phyloP scores from a whole-genome alignment of 495 filamentous ascomycete species.

The Penicillium lagena region DNA sequence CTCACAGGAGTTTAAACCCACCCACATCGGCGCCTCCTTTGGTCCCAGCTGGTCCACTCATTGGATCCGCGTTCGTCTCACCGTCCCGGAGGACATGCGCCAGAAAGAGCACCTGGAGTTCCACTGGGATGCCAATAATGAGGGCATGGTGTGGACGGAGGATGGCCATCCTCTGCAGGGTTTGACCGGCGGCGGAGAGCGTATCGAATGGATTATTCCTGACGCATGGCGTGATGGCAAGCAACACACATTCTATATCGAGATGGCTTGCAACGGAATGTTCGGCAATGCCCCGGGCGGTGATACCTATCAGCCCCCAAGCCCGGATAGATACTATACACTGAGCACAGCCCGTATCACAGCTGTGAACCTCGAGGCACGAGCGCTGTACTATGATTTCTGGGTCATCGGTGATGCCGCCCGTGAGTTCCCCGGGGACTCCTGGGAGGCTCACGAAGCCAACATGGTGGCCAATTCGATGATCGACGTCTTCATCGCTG shows the following conservation, averaged over 20 bases:
- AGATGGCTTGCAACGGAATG: constrained; percentile 99
- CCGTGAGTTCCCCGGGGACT: constrained; percentile 69
- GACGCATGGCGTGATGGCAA: constrained; percentile 73
- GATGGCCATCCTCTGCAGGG: constrained; percentile 88
- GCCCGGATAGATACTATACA: constrained; percentile 71
- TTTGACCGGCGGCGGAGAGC: constrained; percentile 84
- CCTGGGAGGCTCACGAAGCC: constrained; percentile 82
- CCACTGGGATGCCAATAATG: constrained; percentile 90
- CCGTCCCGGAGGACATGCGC: constrained; percentile 62
- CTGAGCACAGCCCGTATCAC: constrained; percentile 79
- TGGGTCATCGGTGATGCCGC: constrained; percentile 93
- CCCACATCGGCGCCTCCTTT: constrained; percentile 70
- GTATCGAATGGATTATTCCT: constrained; percentile 85
- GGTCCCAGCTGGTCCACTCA: constrained; percentile 98
- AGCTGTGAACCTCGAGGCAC: constrained; percentile 78
- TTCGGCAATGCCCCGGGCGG: constrained; percentile 87
- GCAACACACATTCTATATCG: constrained; percentile 84
- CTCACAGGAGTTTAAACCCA: constrained; percentile 68
- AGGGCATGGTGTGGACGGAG: constrained; percentile 84
- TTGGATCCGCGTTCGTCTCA: constrained; percentile 84
- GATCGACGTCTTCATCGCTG: constrained; percentile 80
- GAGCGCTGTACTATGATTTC: constrained; percentile 80
- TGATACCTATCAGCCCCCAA: constrained; percentile 83
- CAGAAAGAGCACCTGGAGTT: constrained; percentile 79
- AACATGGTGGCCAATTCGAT: constrained; percentile 78